Conservation (phyloP, 1,284 basidiomycete species). For the Vanrija sp. region DNA sequence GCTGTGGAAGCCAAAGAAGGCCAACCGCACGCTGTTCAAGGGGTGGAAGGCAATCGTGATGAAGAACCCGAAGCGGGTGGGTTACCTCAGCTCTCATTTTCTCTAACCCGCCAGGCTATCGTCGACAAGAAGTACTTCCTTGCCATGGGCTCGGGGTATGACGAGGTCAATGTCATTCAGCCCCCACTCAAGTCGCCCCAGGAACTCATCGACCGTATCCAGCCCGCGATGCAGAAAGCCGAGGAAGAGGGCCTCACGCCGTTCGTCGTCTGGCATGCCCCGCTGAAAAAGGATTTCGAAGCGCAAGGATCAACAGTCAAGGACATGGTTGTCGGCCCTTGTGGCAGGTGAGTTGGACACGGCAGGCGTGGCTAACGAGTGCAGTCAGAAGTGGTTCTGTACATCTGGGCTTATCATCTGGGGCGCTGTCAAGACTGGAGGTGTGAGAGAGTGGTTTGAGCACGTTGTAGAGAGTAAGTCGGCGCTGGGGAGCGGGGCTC, state of each 20-base stretch:
- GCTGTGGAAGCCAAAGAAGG: constrained; percentile 25
- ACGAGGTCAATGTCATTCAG: constrained; percentile 31
- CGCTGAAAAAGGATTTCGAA: constrained; percentile 19
- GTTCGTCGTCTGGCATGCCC: constrained; percentile 23
- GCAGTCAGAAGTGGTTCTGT: constrained; percentile 14
- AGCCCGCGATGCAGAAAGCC: constrained; percentile 13
- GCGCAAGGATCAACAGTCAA: constrained; percentile 22
- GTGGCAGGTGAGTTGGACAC: constrained; percentile 18
- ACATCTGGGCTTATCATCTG: constrained; percentile 29
- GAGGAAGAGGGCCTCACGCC: constrained; percentile 9
- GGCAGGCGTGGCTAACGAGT: not conserved
- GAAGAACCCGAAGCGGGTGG: constrained; percentile 8
- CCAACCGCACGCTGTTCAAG: constrained; percentile 23
- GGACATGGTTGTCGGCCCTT: constrained; percentile 13
- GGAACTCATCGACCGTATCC: constrained; percentile 24
- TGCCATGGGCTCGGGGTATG: constrained; percentile 35
- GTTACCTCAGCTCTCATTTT: not conserved
- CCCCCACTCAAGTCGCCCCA: constrained; percentile 9
- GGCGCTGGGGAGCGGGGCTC: too few relatives aligned
- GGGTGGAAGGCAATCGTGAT: constrained; percentile 35
- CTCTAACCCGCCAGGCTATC: constrained; percentile 5
- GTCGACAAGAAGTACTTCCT: constrained; percentile 28
- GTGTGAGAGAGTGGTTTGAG: constrained; percentile 24
- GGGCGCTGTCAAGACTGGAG: constrained; percentile 23
- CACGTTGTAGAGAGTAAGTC: not conserved